Base-by-base conservation (phyloP, 2,329 filamentous ascomycete genomes). In the Apiospora aurea region DNA sequence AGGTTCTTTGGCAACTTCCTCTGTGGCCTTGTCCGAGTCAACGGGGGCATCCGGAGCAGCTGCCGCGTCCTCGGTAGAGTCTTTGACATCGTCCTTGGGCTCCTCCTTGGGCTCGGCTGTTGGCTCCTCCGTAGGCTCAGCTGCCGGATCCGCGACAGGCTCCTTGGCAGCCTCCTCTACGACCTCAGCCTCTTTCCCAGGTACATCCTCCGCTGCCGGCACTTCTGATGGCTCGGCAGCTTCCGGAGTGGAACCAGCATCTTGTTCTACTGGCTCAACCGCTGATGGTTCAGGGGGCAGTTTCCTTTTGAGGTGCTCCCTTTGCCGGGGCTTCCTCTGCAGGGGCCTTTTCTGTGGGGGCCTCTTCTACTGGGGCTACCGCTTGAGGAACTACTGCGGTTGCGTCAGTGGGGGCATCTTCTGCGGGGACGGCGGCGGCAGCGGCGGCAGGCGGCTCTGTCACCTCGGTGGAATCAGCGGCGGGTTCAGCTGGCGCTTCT, bases 31-130 rank as follows among this genome's bases (percentile, higher is more conserved):
- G 16, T 7, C 29, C 7, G 29, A 61, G 16, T 21, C 53, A 34
- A 61, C 29, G 6, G 53, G 53, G 7, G 29, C 2, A n/a, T 34
- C 26, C 29, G 53, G 38, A 38, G 53, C 26, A 38, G 26, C 29
- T 38, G 29, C 53, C 34, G 13, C 29, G 6, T 64, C 57, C 34
- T 11, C 34, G 34, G 57, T 64, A 18, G 57, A 41, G 29, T n/a
- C 57, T 64, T 64, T 64, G 57, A 21, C 57, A 41, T 41, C 57
- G 13, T 41, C 57, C 34, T 64, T 64, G 21, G 71, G 38, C 26
- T 72, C 72, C 11, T 46, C 69, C 21, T 67, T 53, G 5, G 67
- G 21, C 14, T 73, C 71, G 26, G 26, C 26, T 29, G 26, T 29
- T 29, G 18, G 70, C 26, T 24, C 72, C 8, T 64, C 69, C 16